Evolutionary conservation across 371 early-diverging fungal species (phyloP).

Genomic region (Blastocladiella emersonii): DNA sequence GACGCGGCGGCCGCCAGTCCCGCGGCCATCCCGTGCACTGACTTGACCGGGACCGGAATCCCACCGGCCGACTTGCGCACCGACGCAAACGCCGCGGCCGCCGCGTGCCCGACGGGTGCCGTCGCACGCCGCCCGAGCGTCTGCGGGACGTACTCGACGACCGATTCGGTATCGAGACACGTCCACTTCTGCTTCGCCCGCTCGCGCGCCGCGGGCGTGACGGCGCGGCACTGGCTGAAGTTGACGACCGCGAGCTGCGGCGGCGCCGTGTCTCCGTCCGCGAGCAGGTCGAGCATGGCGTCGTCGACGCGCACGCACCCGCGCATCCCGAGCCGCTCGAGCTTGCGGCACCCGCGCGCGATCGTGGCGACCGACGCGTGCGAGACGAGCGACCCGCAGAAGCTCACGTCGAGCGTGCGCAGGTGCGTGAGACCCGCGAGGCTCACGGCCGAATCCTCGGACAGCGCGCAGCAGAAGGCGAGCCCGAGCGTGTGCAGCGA

Average conservation of each 20-base stretch:
- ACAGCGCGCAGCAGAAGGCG: conserved; percentile 67
- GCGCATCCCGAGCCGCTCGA: conserved; percentile 35
- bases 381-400: conserved; percentile 63
- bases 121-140: too few species aligned
- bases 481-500: conserved; percentile 36
- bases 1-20: too few species aligned
- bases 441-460: conserved; percentile 39
- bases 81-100: too few species aligned
- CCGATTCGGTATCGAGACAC: not conserved
- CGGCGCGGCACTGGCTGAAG: conserved; percentile 1
- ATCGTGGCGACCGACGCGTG: conserved; percentile 38
- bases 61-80: too few species aligned
- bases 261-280: not conserved
- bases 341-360: conserved; percentile 10
- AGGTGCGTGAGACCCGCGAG: conserved; percentile 25
- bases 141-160: not conserved
- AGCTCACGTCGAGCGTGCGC: conserved; percentile 45
- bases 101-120: too few species aligned
- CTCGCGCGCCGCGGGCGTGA: not conserved
- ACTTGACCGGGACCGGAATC: too few species aligned
- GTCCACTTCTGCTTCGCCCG: not conserved
- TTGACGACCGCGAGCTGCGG: not conserved
- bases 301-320: conserved; percentile 40
- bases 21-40: too few species aligned
- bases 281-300: not conserved